Evolutionary conservation across 257 asterid species (phyloP).

Genomic region (Linaria vulgaris): DNA sequence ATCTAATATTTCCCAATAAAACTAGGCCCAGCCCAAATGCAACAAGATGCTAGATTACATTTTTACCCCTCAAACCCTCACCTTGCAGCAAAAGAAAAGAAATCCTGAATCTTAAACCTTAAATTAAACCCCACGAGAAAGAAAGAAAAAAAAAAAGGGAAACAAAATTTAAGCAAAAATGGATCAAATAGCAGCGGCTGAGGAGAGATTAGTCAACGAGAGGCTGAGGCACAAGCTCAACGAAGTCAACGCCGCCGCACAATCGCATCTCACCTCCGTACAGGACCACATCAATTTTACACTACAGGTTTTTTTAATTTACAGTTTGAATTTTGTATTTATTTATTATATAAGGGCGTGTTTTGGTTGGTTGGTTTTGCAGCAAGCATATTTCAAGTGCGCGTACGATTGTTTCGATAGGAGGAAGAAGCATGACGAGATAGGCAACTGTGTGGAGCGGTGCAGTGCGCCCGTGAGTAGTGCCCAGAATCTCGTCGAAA

Average conservation of each 20-base stretch:
- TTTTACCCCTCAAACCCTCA: not conserved
- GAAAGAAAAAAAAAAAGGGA: not conserved
- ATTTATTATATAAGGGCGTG: not conserved
- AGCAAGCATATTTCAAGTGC: constrained; percentile 93
- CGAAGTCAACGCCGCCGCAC: constrained; percentile 78
- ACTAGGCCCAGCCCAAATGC: too few species aligned
- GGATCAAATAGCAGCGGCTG: constrained; percentile 90
- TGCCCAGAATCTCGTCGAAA: constrained; percentile 84
- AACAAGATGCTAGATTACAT: not conserved
- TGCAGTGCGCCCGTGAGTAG: constrained; percentile 80
- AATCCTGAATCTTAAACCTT: too few species aligned
- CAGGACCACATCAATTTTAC: constrained; percentile 92
- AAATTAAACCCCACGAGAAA: not conserved
- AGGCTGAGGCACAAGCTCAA: constrained; percentile 74
- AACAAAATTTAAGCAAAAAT: constrained; percentile 26
- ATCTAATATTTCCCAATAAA: too few species aligned
- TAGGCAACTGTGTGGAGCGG: constrained; percentile 81
- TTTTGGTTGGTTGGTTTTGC: constrained; percentile 28
- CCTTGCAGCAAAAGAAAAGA: not conserved
- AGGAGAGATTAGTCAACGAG: constrained; percentile 70
- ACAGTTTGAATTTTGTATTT: not conserved
- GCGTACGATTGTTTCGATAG: constrained; percentile 92
- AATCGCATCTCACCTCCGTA: constrained; percentile 72
- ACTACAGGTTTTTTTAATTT: constrained; percentile 57
- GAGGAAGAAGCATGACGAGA: constrained; percentile 62